Conservation (phyloP, 106 monocot genomes). For the Amphibolis antarctica region DNA sequence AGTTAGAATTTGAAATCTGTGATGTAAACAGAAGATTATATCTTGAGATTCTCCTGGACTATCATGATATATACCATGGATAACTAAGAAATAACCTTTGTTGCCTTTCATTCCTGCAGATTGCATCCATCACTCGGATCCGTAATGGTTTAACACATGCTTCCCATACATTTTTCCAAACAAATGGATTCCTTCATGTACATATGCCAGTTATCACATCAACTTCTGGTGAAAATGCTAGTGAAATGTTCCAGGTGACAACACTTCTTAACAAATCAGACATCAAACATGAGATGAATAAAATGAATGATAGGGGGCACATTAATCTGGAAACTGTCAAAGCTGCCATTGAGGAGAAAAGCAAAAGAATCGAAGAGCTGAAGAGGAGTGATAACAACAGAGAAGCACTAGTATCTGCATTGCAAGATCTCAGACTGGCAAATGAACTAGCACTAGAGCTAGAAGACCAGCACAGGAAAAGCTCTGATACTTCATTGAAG, state of each 20-base stretch:
- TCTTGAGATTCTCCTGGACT: no score
- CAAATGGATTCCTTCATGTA: conserved; percentile 56
- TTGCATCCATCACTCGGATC: conserved; percentile 50
- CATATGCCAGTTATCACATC: conserved; percentile 69
- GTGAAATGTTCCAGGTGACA: conserved; percentile 41
- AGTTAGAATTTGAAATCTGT: no score
- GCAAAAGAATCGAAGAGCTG: conserved; percentile 49
- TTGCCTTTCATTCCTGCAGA: conserved; percentile 24
- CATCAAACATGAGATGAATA: not conserved
- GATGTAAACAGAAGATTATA: no score
- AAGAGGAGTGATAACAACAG: conserved; percentile 63
- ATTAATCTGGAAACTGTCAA: conserved; percentile 37
- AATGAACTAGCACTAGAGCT: conserved; percentile 49
- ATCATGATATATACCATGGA: no score
- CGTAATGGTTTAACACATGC: conserved; percentile 33
- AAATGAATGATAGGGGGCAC: conserved; percentile 4
- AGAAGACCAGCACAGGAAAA: conserved; percentile 24
- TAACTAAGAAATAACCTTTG: no score
- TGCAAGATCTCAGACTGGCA: conserved; percentile 49
- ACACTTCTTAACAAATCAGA: conserved; percentile 26
- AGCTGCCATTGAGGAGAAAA: conserved; percentile 55
- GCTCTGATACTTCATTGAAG: conserved; percentile 2
- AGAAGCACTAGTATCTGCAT: conserved; percentile 48
- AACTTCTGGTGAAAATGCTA: not conserved
- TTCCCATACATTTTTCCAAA: conserved; percentile 51